Evolutionary conservation across 208 protist genomes (phyloP), one percentile per base, ranked within the genome.

Genomic region (Leptomonas seymouri): DNA sequence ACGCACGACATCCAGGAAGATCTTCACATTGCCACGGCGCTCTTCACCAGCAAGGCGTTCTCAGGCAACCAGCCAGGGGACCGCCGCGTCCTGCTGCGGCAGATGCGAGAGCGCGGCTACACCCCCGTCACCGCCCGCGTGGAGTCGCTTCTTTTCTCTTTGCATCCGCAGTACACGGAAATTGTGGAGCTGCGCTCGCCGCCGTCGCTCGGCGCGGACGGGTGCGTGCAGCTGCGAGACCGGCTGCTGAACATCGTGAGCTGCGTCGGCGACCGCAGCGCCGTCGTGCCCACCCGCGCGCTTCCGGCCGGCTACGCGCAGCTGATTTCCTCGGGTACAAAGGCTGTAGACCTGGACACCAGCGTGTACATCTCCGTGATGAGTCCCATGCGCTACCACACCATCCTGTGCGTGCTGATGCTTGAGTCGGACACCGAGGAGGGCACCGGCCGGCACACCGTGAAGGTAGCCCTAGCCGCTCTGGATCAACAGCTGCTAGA

Each of bases 41-140:
- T 95, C 59, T 79, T 89, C 66, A 91, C 90, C 9, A 92, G 84
- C 74, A 65, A 77, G 28, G 68, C 70, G 2, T 80, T 91, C n/a
- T 83, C 79, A 14, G 73, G 70, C 11, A 61, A 55, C 49, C 55
- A 60, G 15, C 50, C 60, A 25, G 34, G 56, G 11, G 67, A 65
- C 25, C 54, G 56, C 18, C 50, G 57, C n/a, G 18, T 62, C 18
- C 30, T 53, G 25, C 49, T 57, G 6, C 49, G 45, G 18, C 61
- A 76, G n/a, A 67, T 72, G 31, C 55, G 48, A 14, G 55, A 60
- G 34, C 62, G 71, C 30, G 72, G 74, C 28, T 59, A 68, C 57
- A 65, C 75, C 1, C 62, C 79, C 28, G 76, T 89, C 34, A 65
- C 46, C 20, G 67, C 81, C 12, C 71, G 71, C 42, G 71, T 87